These are phyloP conservation scores for Daldinia concentrica DNA, from an alignment of 495 filamentous ascomycete genomes.

Conservation along the genomic window DNA sequence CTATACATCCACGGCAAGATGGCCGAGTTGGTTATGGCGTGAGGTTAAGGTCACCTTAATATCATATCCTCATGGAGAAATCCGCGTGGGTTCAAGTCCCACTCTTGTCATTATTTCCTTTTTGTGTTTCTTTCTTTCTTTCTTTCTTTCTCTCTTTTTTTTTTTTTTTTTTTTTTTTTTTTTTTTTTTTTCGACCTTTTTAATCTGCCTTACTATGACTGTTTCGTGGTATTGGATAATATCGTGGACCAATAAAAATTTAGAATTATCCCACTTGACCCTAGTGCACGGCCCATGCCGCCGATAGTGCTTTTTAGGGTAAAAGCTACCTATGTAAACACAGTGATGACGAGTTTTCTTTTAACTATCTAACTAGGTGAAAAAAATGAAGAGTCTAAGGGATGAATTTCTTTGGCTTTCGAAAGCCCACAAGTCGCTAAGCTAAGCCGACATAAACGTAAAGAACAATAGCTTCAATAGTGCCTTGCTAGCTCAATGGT, in stretches of 20 bases:
- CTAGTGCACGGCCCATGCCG: background rate
- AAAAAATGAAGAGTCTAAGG: background rate
- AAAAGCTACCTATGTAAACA: background rate
- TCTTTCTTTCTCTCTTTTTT: background rate
- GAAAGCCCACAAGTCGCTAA: background rate
- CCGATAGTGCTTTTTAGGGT: background rate
- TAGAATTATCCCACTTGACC: background rate
- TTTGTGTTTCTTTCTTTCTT: conserved; percentile 6
- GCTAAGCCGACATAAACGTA: background rate
- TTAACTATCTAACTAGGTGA: background rate
- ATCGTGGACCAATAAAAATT: no score
- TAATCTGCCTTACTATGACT: background rate
- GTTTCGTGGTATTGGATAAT: no score
- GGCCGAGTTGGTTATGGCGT: conserved; percentile 58
- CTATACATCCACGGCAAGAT: conserved; percentile 43
- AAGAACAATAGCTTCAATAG: background rate
- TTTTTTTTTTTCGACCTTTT: background rate
- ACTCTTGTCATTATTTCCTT: conserved; percentile 48
- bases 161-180: background rate
- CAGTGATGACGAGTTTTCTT: background rate
- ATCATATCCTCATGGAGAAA: conserved; percentile 50
- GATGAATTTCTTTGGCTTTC: background rate
- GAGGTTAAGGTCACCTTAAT: conserved; percentile 54
- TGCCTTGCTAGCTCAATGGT: background rate
- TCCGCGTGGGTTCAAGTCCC: conserved; percentile 56